Evolutionary conservation across 345 rosid species (phyloP).

Genomic region (Moringa oleifera): DNA sequence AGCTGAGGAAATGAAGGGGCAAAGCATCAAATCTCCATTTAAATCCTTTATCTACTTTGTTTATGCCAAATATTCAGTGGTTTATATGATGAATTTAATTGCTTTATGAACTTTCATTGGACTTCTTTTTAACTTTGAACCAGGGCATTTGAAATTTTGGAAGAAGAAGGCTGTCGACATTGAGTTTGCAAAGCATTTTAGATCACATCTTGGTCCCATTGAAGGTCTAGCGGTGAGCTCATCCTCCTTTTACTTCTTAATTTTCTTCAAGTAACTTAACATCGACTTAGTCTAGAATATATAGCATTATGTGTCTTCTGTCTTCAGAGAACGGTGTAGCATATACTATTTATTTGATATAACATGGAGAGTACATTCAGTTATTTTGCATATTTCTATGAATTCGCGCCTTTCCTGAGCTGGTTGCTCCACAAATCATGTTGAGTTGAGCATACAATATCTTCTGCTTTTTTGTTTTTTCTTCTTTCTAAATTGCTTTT

Average conservation of each 20-base stretch:
- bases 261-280: neutral
- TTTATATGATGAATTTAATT: neutral
- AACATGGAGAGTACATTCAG: neutral
- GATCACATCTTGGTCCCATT: conserved; percentile 91
- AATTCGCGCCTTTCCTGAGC: neutral
- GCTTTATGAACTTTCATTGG: neutral
- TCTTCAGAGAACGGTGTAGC: too few species aligned
- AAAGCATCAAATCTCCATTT: neutral
- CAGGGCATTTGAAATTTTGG: conserved; percentile 98
- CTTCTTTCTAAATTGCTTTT: too few species aligned
- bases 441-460: neutral
- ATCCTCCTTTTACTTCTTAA: neutral
- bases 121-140: conserved; percentile 10
- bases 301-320: too few species aligned
- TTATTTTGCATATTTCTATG: neutral
- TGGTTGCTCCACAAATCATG: neutral
- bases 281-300: neutral
- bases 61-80: neutral
- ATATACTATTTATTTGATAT: too few species aligned
- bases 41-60: neutral
- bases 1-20: neutral
- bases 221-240: conserved; percentile 87
- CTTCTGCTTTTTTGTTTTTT: conserved; percentile 4
- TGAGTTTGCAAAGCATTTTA: conserved; percentile 97
- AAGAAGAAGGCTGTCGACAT: conserved; percentile 80